Evolutionary conservation across 176 grass and related monocot species (phyloP).

Genomic region (Oryza meridionalis): DNA sequence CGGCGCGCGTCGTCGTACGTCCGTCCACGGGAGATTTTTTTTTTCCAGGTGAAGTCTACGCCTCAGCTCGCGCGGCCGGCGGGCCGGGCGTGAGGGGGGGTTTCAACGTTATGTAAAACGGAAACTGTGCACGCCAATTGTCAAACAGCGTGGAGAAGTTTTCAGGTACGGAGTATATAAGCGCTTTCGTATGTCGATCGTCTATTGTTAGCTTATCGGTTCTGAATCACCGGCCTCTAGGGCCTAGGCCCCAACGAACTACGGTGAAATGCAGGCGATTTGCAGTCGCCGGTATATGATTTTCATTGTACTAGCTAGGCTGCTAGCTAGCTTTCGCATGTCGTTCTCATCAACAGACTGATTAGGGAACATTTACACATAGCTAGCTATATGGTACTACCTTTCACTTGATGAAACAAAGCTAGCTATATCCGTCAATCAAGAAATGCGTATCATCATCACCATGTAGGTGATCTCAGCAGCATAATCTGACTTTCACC

Average conservation of each 20-base stretch:
- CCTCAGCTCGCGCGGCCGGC: neutral
- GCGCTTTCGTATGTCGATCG: neutral
- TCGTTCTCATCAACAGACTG: neutral
- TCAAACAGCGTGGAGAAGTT: neutral
- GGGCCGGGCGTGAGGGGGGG: too few relatives aligned
- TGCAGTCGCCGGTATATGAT: neutral
- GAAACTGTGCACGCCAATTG: neutral
- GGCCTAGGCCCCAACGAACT: too few relatives aligned
- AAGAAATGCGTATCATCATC: too few relatives aligned
- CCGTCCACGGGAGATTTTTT: slow-evolving; percentile 22
- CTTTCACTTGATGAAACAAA: too few relatives aligned
- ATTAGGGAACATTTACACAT: neutral
- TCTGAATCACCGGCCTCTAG: too few relatives aligned
- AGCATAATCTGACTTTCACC: too few relatives aligned
- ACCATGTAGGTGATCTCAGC: too few relatives aligned
- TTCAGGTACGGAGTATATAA: neutral
- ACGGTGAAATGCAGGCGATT: neutral
- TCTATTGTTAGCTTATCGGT: too few relatives aligned
- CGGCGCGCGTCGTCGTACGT: neutral
- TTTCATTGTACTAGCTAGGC: neutral
- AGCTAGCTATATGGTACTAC: neutral
- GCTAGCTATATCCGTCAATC: too few relatives aligned
- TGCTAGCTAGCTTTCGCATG: neutral
- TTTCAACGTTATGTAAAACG: neutral
- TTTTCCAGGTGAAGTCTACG: neutral